Conservation (phyloP, 768 basidiomycete species). For the Zangia roseola region DNA sequence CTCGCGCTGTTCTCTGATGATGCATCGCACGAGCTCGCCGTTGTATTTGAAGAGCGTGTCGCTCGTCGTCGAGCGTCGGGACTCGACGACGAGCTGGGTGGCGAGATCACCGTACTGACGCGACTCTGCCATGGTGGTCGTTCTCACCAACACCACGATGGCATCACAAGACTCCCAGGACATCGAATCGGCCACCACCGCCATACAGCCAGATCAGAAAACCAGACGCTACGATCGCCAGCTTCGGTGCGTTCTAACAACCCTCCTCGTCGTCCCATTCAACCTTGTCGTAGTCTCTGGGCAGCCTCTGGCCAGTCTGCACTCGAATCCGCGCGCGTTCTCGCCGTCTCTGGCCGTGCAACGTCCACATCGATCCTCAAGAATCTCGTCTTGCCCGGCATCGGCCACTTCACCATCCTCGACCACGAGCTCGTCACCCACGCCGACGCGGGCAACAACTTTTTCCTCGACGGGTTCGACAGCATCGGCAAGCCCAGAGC, state of each 20-base stretch:
- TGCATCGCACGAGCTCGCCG: slow-evolving; percentile 77
- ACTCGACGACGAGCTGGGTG: slow-evolving; percentile 83
- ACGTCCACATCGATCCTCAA: slow-evolving; percentile 90
- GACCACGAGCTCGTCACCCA: slow-evolving; percentile 60
- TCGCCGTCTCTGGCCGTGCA: slow-evolving; percentile 78
- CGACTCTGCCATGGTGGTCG: slow-evolving; percentile 41
- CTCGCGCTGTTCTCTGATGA: slow-evolving; percentile 89
- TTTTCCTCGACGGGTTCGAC: slow-evolving; percentile 79
- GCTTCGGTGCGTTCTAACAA: slow-evolving; percentile 58
- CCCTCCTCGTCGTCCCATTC: neutral
- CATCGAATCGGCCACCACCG: slow-evolving; percentile 45
- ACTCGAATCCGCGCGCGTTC: slow-evolving; percentile 78
- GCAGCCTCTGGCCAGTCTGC: slow-evolving; percentile 88
- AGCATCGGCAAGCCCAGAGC: slow-evolving; percentile 82
- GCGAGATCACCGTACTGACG: slow-evolving; percentile 83
- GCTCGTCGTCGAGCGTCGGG: slow-evolving; percentile 79
- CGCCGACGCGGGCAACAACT: slow-evolving; percentile 92
- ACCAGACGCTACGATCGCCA: slow-evolving; percentile 94
- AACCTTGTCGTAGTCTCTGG: slow-evolving; percentile 70
- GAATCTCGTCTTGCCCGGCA: slow-evolving; percentile 94
- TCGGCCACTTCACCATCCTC: slow-evolving; percentile 93
- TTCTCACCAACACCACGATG: slow-evolving; percentile 23
- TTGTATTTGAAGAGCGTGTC: slow-evolving; percentile 91
- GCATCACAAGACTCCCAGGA: slow-evolving; percentile 42
- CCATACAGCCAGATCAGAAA: slow-evolving; percentile 72